Evolutionary conservation across 768 basidiomycete genomes (phyloP), one percentile per base, ranked within the genome.

Genomic region (Asterophora lycoperdoides): DNA sequence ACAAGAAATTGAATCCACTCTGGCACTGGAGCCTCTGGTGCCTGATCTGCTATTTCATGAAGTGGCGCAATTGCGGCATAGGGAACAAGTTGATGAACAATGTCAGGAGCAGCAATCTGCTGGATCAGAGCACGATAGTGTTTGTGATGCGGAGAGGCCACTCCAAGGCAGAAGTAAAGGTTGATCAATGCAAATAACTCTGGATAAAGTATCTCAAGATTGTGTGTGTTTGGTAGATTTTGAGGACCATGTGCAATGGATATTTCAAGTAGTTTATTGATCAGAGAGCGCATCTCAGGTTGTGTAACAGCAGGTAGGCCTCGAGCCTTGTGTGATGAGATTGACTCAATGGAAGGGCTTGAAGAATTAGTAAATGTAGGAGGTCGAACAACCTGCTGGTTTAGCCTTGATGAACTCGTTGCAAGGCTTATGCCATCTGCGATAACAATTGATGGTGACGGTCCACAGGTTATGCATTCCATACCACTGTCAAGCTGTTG

Each of bases 61-160:
- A 45, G 34, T 19, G 23, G 7, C 3, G 18, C 23, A 28, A 45
- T 45, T 11, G 44, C 44, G 10, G 33, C 14, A 20, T 45, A 26
- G 10, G 34, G 44, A 29, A 45, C 18, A 11, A 45, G 35, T 15
- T 45, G 44, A 5, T 35, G 33, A 15, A 36, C 34, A 35, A 45
- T 45, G 23, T 45, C 44, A 9, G 44, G 44, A 17, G 44, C 44
- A 11, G 30, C 44, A 34, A 45, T 45, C 18, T 45, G 35, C 20
- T 45, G 44, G 2, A 36, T 8, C 4, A 36, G 23, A 20, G 9
- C 44, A 19, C 33, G 34, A 36, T 35, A 36, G 11, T 14, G n/a
- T 20, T 19, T 45, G 36, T 35, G 17, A 23, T 45, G 32, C 30
- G n/a, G 32, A 10, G 34, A 45, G 13, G 33, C 18, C 6, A 36